phyloP scores from a whole-genome alignment of 1,284 basidiomycete species.

The Cystobasidium sp. region DNA sequence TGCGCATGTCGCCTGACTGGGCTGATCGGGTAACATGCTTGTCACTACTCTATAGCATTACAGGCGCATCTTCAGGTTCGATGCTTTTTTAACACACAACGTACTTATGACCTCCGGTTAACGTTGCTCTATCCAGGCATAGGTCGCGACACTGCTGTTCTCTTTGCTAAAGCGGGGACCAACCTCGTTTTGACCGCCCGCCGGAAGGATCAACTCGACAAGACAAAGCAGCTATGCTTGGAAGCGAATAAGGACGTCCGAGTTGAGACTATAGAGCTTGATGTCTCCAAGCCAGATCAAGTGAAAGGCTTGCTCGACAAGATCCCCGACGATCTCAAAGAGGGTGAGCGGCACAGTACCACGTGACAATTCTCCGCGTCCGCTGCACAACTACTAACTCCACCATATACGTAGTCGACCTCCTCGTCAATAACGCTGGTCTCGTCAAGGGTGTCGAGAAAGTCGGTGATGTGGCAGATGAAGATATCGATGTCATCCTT shows the following conservation, averaged over 20 bases:
- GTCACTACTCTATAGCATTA: slow-evolving; percentile 35
- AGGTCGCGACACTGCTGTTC: slow-evolving; percentile 73
- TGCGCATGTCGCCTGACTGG: no score
- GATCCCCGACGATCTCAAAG: slow-evolving; percentile 68
- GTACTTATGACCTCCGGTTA: background rate
- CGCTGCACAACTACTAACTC: background rate
- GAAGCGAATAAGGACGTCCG: slow-evolving; percentile 73
- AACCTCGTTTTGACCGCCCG: slow-evolving; percentile 60
- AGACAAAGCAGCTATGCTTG: slow-evolving; percentile 70
- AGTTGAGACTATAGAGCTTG: slow-evolving; percentile 69
- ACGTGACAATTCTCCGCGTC: slow-evolving; percentile 60
- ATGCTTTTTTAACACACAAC: background rate
- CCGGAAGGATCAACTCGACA: slow-evolving; percentile 55
- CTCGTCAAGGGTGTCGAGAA: slow-evolving; percentile 78
- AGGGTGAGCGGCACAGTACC: slow-evolving; percentile 50
- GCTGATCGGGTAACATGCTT: no score
- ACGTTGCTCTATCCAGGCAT: slow-evolving; percentile 46
- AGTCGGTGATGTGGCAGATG: slow-evolving; percentile 75
- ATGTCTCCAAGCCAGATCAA: slow-evolving; percentile 74
- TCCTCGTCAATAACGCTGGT: slow-evolving; percentile 69
- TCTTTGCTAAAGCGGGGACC: slow-evolving; percentile 70
- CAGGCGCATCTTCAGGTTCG: slow-evolving; percentile 40
- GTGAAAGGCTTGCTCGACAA: slow-evolving; percentile 69
- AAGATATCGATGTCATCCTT: slow-evolving; percentile 77
- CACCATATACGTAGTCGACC: slow-evolving; percentile 13